Evolutionary conservation across 768 basidiomycete genomes (phyloP).

Genomic region (Tricholoma sp.): DNA sequence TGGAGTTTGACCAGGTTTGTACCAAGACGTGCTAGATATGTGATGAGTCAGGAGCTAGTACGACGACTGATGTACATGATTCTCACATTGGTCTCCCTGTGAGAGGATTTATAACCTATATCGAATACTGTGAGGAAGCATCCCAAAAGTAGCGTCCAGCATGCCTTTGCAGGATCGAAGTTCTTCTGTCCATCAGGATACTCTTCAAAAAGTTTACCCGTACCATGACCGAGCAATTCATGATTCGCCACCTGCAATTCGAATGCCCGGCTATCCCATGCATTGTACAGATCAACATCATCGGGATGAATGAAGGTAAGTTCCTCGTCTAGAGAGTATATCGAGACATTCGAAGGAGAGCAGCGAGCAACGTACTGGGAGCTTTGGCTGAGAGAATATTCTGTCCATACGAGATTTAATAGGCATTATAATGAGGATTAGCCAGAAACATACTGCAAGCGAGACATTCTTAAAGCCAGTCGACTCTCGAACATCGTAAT

Average conservation of each 20-base stretch:
- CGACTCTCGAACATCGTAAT: conserved; percentile 78
- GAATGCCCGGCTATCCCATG: conserved; percentile 75
- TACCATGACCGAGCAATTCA: conserved; percentile 82
- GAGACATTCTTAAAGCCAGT: conserved; percentile 90
- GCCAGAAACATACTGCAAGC: conserved; percentile 48
- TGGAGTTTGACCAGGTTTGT: conserved; percentile 81
- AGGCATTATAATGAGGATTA: not conserved
- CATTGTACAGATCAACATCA: conserved; percentile 68
- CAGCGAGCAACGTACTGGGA: conserved; percentile 45
- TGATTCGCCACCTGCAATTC: conserved; percentile 91
- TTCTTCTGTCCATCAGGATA: conserved; percentile 71
- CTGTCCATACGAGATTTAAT: conserved; percentile 24
- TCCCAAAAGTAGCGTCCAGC: not conserved
- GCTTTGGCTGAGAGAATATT: conserved; percentile 88
- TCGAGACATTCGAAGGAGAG: not conserved
- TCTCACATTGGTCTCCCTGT: conserved; percentile 71
- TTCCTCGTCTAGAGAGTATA: conserved; percentile 52
- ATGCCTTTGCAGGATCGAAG: conserved; percentile 67
- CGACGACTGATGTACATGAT: not conserved
- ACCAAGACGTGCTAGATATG: conserved; percentile 66
- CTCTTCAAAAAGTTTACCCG: conserved; percentile 81
- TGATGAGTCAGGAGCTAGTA: not conserved
- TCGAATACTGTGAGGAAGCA: not conserved
- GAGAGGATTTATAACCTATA: conserved; percentile 73
- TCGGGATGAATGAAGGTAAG: conserved; percentile 80